Base-by-base conservation (phyloP, 768 basidiomycete genomes). In the Sarcodon sp. region DNA sequence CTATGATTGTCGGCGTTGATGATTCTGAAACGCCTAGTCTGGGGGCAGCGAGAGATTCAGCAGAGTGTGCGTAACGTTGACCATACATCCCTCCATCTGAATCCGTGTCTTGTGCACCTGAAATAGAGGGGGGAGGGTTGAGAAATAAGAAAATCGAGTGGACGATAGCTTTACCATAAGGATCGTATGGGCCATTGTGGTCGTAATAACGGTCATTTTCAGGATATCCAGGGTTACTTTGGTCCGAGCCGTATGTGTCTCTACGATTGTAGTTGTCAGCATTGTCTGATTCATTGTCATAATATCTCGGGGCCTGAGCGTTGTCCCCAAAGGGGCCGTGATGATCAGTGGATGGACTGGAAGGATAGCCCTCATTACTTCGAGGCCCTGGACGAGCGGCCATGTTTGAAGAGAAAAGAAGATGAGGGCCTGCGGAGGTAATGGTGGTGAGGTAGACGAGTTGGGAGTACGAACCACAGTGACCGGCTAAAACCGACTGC, bases 61-160 rank as follows among this genome's bases (percentile, higher is more conserved):
- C 74, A 0, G 87, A 91, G 12, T 79, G 85, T 0, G 75, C 69
- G 55, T 80, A 79, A 34, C 80, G 78, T 53, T 79, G 77, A 10
- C 72, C 77, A 58, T 88, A 87, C 47, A 80, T 59, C 45, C 77
- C 87, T 46, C 75, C 74, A 54, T 90, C 88, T 13, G 87, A 89
- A 64, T 91, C 88, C 33, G 83, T 88, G 64, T 91, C 88, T 62
- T 75, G 82, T 52, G 79, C 77, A 44, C 79, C 86, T 87, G 58
- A 34, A 39, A 50, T 45, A 45, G 34, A n/a, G 43, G 43, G 34
- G 21, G 33, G 34, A 35, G 46, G 44, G 47, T 41, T 41, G 39
- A 7, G 39, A 16, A 27, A 13, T 27, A 13, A 13, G 7, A n/a
- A 16, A 8, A 27, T 13, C 12, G n/a, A 33, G 8, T 7, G 32